These are phyloP conservation scores for Vinca minor DNA, from an alignment of 257 asterid species.

Conservation along the genomic window DNA sequence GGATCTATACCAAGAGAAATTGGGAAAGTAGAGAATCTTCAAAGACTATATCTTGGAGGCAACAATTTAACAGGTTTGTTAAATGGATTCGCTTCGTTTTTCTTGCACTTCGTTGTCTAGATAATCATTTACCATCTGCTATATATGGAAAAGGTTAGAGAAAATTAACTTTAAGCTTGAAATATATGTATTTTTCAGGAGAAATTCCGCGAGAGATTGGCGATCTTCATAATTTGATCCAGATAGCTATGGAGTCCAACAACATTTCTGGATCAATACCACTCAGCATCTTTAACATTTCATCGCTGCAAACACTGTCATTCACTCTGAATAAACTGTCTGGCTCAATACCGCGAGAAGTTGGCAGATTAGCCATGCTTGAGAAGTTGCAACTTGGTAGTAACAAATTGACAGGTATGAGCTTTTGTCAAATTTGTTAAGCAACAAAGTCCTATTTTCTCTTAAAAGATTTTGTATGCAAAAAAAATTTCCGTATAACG, in stretches of 20 bases:
- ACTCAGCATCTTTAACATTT: not conserved
- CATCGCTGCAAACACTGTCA: not conserved
- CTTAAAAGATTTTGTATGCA: too few relatives aligned
- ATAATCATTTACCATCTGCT: too few relatives aligned
- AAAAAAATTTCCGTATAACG: too few relatives aligned
- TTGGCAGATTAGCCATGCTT: not conserved
- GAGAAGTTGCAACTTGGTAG: not conserved
- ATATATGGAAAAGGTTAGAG: too few relatives aligned
- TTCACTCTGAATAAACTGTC: not conserved
- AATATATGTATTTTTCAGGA: conserved; percentile 14
- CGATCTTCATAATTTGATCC: not conserved
- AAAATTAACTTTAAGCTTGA: too few relatives aligned
- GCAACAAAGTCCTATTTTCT: too few relatives aligned
- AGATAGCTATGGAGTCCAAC: not conserved
- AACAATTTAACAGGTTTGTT: too few relatives aligned
- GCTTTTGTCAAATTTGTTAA: too few relatives aligned
- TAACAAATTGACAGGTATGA: not conserved
- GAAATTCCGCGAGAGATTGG: conserved; percentile 18
- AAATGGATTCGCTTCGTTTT: too few relatives aligned
- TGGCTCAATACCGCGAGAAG: not conserved
- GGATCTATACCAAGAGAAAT: conserved; percentile 11
- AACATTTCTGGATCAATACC: not conserved
- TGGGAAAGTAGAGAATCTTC: conserved; percentile 6
- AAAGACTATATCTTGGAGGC: not conserved
- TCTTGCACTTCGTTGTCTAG: too few relatives aligned